A percentile compares a stretch with the other conserved stretches of the same genome.
phyloP scores from a whole-genome alignment of 2,329 filamentous ascomycete genomes.

The Myriangium duriaei region DNA sequence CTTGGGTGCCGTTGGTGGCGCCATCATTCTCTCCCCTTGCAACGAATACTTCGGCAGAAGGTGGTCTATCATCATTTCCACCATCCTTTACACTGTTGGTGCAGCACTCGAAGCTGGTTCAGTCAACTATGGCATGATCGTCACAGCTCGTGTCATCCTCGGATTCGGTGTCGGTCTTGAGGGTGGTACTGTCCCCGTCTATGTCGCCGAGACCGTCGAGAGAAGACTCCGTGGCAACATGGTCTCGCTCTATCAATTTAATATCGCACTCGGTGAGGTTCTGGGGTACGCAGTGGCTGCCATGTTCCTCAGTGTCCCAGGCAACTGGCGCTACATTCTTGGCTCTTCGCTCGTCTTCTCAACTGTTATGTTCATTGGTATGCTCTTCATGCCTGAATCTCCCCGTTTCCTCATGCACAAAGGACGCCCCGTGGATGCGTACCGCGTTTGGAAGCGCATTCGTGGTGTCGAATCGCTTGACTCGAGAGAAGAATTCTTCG shows the following conservation, averaged over 20 bases:
- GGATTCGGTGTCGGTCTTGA: constrained; percentile 45
- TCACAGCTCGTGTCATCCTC: constrained; percentile 54
- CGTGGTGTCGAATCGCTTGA: constrained; percentile 47
- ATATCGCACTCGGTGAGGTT: constrained; percentile 63
- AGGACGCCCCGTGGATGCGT: constrained; percentile 45
- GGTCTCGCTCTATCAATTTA: constrained; percentile 63
- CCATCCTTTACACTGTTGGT: constrained; percentile 57
- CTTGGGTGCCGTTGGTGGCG: constrained; percentile 57
- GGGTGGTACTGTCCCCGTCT: constrained; percentile 56
- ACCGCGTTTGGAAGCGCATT: constrained; percentile 60
- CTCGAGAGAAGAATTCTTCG: constrained; percentile 55
- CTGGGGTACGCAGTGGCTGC: constrained; percentile 61
- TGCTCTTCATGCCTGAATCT: constrained; percentile 59
- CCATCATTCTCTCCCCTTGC: constrained; percentile 50
- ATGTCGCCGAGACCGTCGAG: constrained; percentile 61
- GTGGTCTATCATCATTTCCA: constrained; percentile 57
- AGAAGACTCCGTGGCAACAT: constrained; percentile 56
- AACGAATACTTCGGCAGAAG: constrained; percentile 52
- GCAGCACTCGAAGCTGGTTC: constrained; percentile 55
- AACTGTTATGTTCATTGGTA: constrained; percentile 29
- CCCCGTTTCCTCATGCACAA: constrained; percentile 62
- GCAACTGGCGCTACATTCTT: constrained; percentile 63
- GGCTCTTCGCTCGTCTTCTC: constrained; percentile 28
- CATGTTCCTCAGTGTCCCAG: constrained; percentile 56
- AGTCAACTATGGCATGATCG: constrained; percentile 59